Evolutionary conservation across 208 protist genomes (phyloP).

Genomic region (Lotmaria passim): DNA sequence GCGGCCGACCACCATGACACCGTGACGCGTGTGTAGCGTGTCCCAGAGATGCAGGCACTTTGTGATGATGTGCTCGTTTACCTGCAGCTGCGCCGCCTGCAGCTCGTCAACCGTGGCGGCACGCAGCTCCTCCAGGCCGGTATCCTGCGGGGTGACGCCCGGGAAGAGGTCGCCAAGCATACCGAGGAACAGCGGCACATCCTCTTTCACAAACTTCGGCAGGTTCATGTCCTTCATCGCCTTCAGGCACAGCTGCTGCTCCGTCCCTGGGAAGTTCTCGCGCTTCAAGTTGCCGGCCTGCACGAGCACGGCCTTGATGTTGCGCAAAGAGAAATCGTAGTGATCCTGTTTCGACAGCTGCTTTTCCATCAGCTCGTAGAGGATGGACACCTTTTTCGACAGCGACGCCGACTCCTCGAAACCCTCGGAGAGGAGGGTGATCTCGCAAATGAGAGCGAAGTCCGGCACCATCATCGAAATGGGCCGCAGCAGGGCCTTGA

Average conservation of each 20-base stretch:
- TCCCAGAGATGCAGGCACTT: slow-evolving; percentile 97
- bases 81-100: slow-evolving; percentile 70
- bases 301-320: slow-evolving; percentile 97
- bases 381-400: slow-evolving; percentile 96
- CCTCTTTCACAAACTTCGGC: slow-evolving; percentile 97
- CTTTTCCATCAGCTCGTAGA: slow-evolving; percentile 97
- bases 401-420: slow-evolving; percentile 95
- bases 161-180: slow-evolving; percentile 98
- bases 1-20: slow-evolving; percentile 98
- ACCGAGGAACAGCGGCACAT: slow-evolving; percentile 95
- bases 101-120: slow-evolving; percentile 84
- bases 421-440: slow-evolving; percentile 97
- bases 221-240: slow-evolving; percentile 97
- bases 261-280: slow-evolving; percentile 87
- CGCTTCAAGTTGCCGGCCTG: slow-evolving; percentile 95
- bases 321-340: slow-evolving; percentile 98
- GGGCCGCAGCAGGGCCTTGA: slow-evolving; percentile 97
- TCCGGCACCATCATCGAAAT: slow-evolving; percentile 99
- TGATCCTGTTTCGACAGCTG: slow-evolving; percentile 99
- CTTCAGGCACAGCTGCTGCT: slow-evolving; percentile 96
- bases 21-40: slow-evolving; percentile 96
- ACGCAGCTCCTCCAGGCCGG: slow-evolving; percentile 85
- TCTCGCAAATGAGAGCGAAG: slow-evolving; percentile 97
- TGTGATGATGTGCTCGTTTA: slow-evolving; percentile 83
- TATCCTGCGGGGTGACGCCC: slow-evolving; percentile 80